Conservation (phyloP, 192 early-diverging fungal species). For the Umbelopsis sp. region DNA sequence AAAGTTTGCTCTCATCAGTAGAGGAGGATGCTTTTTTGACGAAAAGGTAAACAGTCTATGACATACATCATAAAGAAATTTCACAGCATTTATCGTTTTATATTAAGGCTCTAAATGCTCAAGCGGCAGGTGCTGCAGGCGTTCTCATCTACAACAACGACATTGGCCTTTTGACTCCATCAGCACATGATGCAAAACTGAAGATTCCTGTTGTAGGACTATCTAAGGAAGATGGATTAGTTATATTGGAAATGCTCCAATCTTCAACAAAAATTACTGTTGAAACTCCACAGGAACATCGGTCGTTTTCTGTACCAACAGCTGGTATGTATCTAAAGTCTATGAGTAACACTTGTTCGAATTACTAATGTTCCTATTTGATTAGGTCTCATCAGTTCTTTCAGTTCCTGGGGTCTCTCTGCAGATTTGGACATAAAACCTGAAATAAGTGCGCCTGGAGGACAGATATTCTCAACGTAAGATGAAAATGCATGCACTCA, state of each 20-base stretch:
- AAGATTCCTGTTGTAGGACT: constrained; percentile 47
- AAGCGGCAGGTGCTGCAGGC: constrained; percentile 51
- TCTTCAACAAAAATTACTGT: constrained; percentile 12
- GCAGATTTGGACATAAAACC: constrained; percentile 63
- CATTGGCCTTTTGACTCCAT: constrained; percentile 34
- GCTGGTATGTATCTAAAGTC: constrained; percentile 32
- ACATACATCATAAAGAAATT: background rate
- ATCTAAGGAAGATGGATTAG: constrained; percentile 39
- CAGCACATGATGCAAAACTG: constrained; percentile 10
- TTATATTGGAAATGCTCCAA: constrained; percentile 19
- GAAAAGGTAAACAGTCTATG: constrained; percentile 37
- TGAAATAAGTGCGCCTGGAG: constrained; percentile 66
- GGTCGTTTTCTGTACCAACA: constrained; percentile 35
- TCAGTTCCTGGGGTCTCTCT: constrained; percentile 69
- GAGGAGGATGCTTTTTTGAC: constrained; percentile 49
- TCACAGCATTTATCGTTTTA: background rate
- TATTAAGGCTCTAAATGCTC: constrained; percentile 27
- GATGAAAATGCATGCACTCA: constrained; percentile 45
- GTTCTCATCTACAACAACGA: constrained; percentile 51
- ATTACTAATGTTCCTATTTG: constrained; percentile 24
- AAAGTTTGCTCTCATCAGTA: constrained; percentile 45
- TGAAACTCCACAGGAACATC: constrained; percentile 36
- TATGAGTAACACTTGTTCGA: constrained; percentile 22
- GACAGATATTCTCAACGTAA: constrained; percentile 67
- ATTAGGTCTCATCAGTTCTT: constrained; percentile 53